Percentiles rank a stretch among this genome's conserved stretches.
Conservation (phyloP, 2,329 filamentous ascomycete species). For the Diaporthe sp. region DNA sequence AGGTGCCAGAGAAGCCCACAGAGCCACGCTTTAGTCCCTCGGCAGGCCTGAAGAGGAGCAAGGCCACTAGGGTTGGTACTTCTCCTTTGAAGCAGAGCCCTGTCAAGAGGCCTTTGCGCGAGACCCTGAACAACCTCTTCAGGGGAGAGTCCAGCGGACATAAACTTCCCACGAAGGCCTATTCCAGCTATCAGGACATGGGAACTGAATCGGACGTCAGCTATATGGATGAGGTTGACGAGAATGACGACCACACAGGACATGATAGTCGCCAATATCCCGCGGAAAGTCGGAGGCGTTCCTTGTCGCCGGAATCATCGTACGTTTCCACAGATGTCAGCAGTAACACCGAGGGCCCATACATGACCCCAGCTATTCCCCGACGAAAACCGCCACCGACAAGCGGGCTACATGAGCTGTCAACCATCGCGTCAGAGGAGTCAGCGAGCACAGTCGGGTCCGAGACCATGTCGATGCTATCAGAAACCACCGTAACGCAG, state of each 20-base stretch:
- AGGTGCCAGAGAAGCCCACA: slow-evolving; percentile 16
- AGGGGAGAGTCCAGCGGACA: slow-evolving; percentile 70
- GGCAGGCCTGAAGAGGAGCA: slow-evolving; percentile 65
- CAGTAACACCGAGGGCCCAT: slow-evolving; percentile 45
- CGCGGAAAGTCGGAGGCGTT: slow-evolving; percentile 50
- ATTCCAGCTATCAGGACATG: slow-evolving; percentile 61
- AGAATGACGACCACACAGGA: slow-evolving; percentile 43
- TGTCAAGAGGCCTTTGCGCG: slow-evolving; percentile 67
- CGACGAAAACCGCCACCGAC: slow-evolving; percentile 61
- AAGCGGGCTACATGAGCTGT: slow-evolving; percentile 67
- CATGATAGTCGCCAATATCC: slow-evolving; percentile 47
- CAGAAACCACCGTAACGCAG: slow-evolving; percentile 67
- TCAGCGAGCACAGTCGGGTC: slow-evolving; percentile 61
- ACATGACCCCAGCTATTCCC: slow-evolving; percentile 43
- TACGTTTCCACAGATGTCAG: slow-evolving; percentile 41
- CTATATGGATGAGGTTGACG: slow-evolving; percentile 42
- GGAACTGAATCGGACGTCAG: slow-evolving; percentile 47
- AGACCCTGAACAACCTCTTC: slow-evolving; percentile 73
- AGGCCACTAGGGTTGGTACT: slow-evolving; percentile 65
- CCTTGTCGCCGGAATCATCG: slow-evolving; percentile 50
- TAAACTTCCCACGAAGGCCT: slow-evolving; percentile 60
- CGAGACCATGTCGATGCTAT: slow-evolving; percentile 64
- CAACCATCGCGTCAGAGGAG: slow-evolving; percentile 69
- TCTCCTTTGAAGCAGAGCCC: slow-evolving; percentile 61
- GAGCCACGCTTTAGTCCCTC: slow-evolving; percentile 12